Percentiles rank a stretch among this genome's conserved stretches.
Evolutionary conservation across 106 monocot species (phyloP).

Genomic region (Dendrobium nobile): DNA sequence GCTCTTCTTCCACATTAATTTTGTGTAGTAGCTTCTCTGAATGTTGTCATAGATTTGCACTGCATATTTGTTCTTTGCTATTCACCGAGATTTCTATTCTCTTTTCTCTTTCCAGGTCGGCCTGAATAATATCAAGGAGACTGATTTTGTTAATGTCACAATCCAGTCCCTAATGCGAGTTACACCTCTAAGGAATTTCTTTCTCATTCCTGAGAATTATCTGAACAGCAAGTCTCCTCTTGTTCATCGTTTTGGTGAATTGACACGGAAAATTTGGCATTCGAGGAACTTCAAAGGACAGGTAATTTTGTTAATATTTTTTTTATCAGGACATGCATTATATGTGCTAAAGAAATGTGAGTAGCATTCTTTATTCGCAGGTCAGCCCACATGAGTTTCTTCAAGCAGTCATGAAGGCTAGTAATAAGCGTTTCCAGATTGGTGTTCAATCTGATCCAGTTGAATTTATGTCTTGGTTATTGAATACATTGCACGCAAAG

Average conservation of each 20-base stretch:
- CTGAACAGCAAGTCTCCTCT: slow-evolving; percentile 80
- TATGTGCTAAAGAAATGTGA: neutral
- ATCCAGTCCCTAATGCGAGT: slow-evolving; percentile 97
- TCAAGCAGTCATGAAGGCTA: slow-evolving; percentile 98
- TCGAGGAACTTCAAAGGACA: slow-evolving; percentile 97
- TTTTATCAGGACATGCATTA: neutral
- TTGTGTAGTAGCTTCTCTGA: neutral
- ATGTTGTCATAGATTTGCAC: neutral
- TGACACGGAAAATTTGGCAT: slow-evolving; percentile 96
- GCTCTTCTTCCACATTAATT: neutral
- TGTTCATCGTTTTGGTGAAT: slow-evolving; percentile 92
- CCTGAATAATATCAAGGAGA: slow-evolving; percentile 98
- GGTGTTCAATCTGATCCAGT: slow-evolving; percentile 98
- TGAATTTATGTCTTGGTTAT: slow-evolving; percentile 96
- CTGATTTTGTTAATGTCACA: slow-evolving; percentile 98
- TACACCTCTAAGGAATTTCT: slow-evolving; percentile 92
- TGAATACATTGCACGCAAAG: slow-evolving; percentile 83
- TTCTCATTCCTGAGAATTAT: slow-evolving; percentile 96
- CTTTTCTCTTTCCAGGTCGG: slow-evolving; percentile 58
- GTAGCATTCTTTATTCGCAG: slow-evolving; percentile 24
- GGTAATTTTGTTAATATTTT: slow-evolving; percentile 23
- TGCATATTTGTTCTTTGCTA: neutral
- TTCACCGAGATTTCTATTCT: slow-evolving; percentile 7
- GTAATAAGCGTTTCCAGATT: slow-evolving; percentile 87
- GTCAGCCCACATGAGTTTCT: slow-evolving; percentile 98